Evolutionary conservation across 495 filamentous ascomycete genomes (phyloP).

Genomic region (Glutinoglossum americanum): DNA sequence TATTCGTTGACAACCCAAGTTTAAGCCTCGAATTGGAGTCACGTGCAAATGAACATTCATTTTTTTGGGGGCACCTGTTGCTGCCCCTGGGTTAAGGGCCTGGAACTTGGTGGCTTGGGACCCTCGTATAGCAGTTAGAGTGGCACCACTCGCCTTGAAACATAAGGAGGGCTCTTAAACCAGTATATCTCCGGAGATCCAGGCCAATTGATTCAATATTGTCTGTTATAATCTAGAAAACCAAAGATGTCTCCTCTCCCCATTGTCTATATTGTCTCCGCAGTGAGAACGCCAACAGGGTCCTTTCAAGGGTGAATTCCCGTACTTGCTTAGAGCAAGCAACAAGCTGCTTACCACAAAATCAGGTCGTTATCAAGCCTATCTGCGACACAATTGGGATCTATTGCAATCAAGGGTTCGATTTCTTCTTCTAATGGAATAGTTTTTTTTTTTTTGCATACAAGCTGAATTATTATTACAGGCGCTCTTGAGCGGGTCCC

Average conservation of each 20-base stretch:
- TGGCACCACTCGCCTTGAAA: neutral
- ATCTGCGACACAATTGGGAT: conserved; percentile 67
- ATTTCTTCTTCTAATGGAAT: neutral
- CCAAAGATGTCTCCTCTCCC: conserved; percentile 37
- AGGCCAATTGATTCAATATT: neutral
- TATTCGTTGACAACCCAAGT: neutral
- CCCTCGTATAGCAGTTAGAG: no score
- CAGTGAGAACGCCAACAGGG: conserved; percentile 75
- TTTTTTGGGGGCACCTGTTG: neutral
- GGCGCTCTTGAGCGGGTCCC: conserved; percentile 73
- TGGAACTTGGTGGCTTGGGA: no score
- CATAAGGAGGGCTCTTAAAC: neutral
- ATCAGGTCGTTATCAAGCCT: conserved; percentile 63
- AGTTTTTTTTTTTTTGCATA: neutral
- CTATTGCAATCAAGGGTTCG: conserved; percentile 81
- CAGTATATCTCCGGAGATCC: neutral
- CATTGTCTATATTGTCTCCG: conserved; percentile 87
- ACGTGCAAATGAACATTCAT: neutral
- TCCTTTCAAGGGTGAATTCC: conserved; percentile 61
- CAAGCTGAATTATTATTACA: conserved; percentile 15
- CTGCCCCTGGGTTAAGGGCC: no score
- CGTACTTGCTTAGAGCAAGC: conserved; percentile 5
- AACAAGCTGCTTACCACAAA: conserved; percentile 7
- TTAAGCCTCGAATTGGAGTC: neutral
- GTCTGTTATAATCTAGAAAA: neutral